A percentile compares a stretch with the other conserved stretches of the same genome.
Evolutionary conservation across 164 flowering plant species (phyloP).

Genomic region (Kingdonia uniflora): DNA sequence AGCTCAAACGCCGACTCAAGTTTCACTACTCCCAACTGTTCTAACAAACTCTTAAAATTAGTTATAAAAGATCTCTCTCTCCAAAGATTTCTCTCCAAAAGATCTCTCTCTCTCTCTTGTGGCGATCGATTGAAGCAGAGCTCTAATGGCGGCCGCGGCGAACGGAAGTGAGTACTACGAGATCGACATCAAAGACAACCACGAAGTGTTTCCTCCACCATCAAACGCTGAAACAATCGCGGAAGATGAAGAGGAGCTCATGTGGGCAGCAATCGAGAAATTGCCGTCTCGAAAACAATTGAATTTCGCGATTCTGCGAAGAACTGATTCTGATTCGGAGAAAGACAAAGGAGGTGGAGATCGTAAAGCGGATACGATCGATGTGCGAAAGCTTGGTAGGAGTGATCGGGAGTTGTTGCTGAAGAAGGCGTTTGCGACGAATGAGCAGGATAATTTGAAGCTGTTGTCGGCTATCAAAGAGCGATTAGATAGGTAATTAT

Average conservation of each 20-base stretch:
- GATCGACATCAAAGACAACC: constrained; percentile 21
- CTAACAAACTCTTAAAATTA: no score
- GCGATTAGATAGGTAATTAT: constrained; percentile 51
- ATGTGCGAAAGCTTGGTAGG: constrained; percentile 59
- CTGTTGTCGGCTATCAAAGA: constrained; percentile 68
- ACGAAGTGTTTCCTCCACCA: constrained; percentile 21
- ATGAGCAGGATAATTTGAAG: constrained; percentile 61
- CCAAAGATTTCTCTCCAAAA: no score
- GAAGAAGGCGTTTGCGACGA: constrained; percentile 60
- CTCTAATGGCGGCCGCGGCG: constrained; percentile 48
- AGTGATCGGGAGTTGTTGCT: constrained; percentile 46
- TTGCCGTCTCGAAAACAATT: constrained; percentile 47
- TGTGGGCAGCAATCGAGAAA: constrained; percentile 73
- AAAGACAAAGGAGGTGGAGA: constrained; percentile 2
- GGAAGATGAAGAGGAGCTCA: constrained; percentile 62
- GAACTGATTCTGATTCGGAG: constrained; percentile 18
- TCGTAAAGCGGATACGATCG: constrained; percentile 37
- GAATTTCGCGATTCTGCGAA: constrained; percentile 42
- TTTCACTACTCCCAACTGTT: no score
- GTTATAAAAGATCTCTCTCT: no score
- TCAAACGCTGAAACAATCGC: constrained; percentile 52
- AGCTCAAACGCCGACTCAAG: no score
- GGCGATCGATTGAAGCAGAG: no score
- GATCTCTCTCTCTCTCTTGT: no score
- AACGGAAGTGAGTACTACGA: constrained; percentile 73